Evolutionary conservation across 139 green algal species (phyloP).

Genomic region (Bryopsis sp.): DNA sequence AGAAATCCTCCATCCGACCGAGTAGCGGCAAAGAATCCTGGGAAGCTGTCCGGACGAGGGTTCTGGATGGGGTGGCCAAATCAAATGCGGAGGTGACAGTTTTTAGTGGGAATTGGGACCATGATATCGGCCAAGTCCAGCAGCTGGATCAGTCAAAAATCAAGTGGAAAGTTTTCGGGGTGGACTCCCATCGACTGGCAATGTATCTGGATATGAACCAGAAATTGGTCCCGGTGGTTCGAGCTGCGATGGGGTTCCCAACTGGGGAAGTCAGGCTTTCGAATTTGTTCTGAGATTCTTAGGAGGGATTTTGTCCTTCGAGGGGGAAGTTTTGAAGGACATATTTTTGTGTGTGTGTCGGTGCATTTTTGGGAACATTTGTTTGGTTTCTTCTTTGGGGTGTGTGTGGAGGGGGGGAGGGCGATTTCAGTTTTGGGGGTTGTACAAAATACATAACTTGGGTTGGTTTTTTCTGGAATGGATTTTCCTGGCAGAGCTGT

Average conservation of each 20-base stretch:
- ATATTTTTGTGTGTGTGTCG: too few relatives aligned
- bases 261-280: too few relatives aligned
- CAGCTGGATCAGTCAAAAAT: conserved; percentile 34
- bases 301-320: neutral
- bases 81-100: conserved; percentile 22
- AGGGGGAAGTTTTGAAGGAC: conserved; percentile 17
- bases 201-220: conserved; percentile 44
- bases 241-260: conserved; percentile 43
- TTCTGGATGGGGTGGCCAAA: conserved; percentile 28
- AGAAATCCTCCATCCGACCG: conserved; percentile 2
- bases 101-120: conserved; percentile 55
- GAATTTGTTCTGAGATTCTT: too few relatives aligned
- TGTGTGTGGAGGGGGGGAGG: too few relatives aligned
- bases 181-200: conserved; percentile 70
- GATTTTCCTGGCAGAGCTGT: too few relatives aligned
- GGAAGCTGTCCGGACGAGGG: conserved; percentile 23
- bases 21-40: neutral
- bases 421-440: too few relatives aligned
- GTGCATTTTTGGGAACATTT: too few relatives aligned
- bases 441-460: too few relatives aligned
- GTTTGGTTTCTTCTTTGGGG: too few relatives aligned
- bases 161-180: conserved; percentile 30
- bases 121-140: conserved; percentile 64
- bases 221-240: conserved; percentile 54
- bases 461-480: too few relatives aligned